These are phyloP conservation scores for Mucor mucedo DNA, from an alignment of 371 early-diverging fungal species.

Conservation along the genomic window DNA sequence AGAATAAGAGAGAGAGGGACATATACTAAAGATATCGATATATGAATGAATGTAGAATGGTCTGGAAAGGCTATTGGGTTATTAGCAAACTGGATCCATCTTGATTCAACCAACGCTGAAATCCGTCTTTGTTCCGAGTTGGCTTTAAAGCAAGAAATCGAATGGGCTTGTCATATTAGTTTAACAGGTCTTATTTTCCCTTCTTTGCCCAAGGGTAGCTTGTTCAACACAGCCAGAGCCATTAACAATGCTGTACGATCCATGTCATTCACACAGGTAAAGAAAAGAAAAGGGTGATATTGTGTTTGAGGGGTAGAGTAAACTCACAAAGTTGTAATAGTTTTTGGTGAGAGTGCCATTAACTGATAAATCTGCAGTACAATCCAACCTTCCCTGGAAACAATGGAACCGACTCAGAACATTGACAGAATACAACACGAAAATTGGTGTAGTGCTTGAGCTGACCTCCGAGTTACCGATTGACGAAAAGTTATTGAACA, in stretches of 20 bases:
- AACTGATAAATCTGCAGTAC: slow-evolving; percentile 35
- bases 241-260: slow-evolving; percentile 51
- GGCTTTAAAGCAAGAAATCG: slow-evolving; percentile 71
- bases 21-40: neutral
- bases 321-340: slow-evolving; percentile 3
- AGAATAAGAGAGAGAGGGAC: no score
- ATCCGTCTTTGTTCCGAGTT: slow-evolving; percentile 65
- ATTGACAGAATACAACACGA: slow-evolving; percentile 58
- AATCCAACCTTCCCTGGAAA: slow-evolving; percentile 56
- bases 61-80: slow-evolving; percentile 59
- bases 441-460: slow-evolving; percentile 69
- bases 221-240: slow-evolving; percentile 64
- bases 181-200: slow-evolving; percentile 65
- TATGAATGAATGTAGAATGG: slow-evolving; percentile 37
- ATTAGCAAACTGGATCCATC: slow-evolving; percentile 64
- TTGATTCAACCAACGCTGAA: slow-evolving; percentile 60
- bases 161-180: slow-evolving; percentile 78
- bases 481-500: slow-evolving; percentile 53
- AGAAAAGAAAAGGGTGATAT: slow-evolving; percentile 5
- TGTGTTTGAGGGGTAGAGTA: neutral
- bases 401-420: slow-evolving; percentile 73
- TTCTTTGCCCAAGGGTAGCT: slow-evolving; percentile 35
- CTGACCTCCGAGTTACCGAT: slow-evolving; percentile 62
- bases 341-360: slow-evolving; percentile 46
- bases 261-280: slow-evolving; percentile 56